Conservation (phyloP, 768 basidiomycete species). For the Dictyophora rubrovolvata region DNA sequence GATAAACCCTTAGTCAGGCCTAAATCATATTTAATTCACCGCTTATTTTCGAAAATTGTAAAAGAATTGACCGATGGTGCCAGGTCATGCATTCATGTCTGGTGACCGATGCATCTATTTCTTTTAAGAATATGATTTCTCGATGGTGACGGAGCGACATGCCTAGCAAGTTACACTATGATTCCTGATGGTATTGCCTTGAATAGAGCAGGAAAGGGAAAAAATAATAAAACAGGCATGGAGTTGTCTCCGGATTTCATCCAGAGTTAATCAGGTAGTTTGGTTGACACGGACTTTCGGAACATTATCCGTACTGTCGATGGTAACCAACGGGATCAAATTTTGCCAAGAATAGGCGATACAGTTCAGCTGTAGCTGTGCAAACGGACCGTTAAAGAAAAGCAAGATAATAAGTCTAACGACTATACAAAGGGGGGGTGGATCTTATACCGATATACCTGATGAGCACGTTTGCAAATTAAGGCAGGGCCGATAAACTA, state of each 20-base stretch:
- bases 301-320: not conserved
- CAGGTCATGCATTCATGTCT: too few relatives aligned
- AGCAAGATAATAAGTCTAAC: too few relatives aligned
- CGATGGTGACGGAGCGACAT: too few relatives aligned
- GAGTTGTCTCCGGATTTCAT: not conserved
- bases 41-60: too few relatives aligned
- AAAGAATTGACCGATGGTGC: too few relatives aligned
- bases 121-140: too few relatives aligned
- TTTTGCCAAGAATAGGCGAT: not conserved
- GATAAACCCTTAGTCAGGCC: too few relatives aligned
- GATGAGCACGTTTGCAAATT: not conserved
- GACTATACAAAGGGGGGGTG: not conserved
- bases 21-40: too few relatives aligned
- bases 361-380: not conserved
- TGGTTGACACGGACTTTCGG: not conserved
- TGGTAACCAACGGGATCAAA: not conserved
- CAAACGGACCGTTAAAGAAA: not conserved
- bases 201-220: too few relatives aligned
- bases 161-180: too few relatives aligned
- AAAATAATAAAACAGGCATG: not conserved
- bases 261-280: not conserved
- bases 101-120: too few relatives aligned
- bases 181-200: too few relatives aligned
- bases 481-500: not conserved
- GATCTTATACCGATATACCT: not conserved